Conservation (phyloP, 768 basidiomycete genomes). For the Thelephora ganbajun region DNA sequence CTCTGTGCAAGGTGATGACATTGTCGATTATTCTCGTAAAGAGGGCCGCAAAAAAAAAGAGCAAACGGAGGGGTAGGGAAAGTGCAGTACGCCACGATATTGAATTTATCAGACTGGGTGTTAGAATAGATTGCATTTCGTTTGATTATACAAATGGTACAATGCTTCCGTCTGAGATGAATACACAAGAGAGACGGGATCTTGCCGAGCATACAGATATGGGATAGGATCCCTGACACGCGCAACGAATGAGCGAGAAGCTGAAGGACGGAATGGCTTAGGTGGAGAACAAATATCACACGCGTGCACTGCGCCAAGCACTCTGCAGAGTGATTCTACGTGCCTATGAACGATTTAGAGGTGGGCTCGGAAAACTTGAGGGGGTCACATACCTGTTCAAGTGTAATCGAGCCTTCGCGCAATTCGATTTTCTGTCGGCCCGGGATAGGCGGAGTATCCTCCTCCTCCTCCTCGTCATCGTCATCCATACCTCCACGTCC, state of each 20-base stretch:
- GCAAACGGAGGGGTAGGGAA: too few species aligned
- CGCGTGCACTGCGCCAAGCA: constrained; percentile 63
- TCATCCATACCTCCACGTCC: constrained; percentile 39
- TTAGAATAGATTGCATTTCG: not conserved
- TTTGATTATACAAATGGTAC: not conserved
- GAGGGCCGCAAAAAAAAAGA: too few species aligned
- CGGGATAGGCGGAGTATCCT: constrained; percentile 11
- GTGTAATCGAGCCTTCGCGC: constrained; percentile 71
- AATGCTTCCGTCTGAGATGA: not conserved
- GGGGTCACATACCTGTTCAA: constrained; percentile 64
- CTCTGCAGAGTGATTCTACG: constrained; percentile 82
- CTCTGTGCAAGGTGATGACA: too few species aligned
- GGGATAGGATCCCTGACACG: too few species aligned
- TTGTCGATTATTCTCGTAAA: too few species aligned
- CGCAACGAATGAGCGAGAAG: not conserved
- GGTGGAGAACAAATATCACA: too few species aligned
- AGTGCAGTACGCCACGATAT: not conserved
- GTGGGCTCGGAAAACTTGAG: not conserved
- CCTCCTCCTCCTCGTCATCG: constrained; percentile 52
- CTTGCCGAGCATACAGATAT: too few species aligned
- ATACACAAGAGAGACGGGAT: too few species aligned
- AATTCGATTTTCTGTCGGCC: constrained; percentile 65
- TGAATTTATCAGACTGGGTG: not conserved
- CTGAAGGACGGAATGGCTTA: not conserved
- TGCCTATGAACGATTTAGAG: constrained; percentile 25